These are phyloP conservation scores for Penicillium sp. DNA, from an alignment of 2,329 filamentous ascomycete species.

Conservation along the genomic window DNA sequence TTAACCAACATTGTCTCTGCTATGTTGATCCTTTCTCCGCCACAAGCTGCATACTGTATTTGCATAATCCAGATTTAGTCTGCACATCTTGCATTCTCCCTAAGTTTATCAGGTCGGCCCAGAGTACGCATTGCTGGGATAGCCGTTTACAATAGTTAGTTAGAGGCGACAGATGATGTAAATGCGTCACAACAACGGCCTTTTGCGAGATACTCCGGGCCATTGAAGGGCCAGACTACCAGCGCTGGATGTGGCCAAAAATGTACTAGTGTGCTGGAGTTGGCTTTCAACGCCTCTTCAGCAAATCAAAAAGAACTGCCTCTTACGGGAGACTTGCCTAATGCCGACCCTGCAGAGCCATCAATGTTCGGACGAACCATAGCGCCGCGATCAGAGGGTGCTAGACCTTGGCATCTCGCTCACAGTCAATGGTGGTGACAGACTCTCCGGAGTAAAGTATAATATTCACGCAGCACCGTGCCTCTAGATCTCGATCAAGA, in stretches of 20 bases:
- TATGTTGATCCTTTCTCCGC: slow-evolving; percentile 14
- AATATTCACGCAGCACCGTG: neutral
- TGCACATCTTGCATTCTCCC: neutral
- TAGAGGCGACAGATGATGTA: neutral
- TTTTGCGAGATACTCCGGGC: slow-evolving; percentile 3
- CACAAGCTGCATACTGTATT: slow-evolving; percentile 10
- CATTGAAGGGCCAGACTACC: neutral
- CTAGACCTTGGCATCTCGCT: slow-evolving; percentile 7
- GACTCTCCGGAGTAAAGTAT: neutral
- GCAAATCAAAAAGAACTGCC: neutral
- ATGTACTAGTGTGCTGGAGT: neutral
- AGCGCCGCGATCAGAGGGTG: slow-evolving; percentile 1
- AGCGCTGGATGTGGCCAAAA: slow-evolving; percentile 6
- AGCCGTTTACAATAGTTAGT: neutral
- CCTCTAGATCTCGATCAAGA: neutral
- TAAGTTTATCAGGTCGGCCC: neutral
- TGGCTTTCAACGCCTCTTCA: neutral
- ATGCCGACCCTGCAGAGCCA: slow-evolving; percentile 11
- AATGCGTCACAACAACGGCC: neutral
- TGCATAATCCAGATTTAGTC: slow-evolving; percentile 10
- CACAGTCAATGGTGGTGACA: neutral
- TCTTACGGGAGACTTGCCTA: slow-evolving; percentile 2
- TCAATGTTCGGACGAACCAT: slow-evolving; percentile 17
- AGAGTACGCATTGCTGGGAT: slow-evolving; percentile 11
- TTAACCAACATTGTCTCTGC: slow-evolving; percentile 11